Percentiles rank a stretch among this genome's conserved stretches.
Evolutionary conservation across 202 grass and related monocot genomes (phyloP).

Genomic region (Setaria viridis): DNA sequence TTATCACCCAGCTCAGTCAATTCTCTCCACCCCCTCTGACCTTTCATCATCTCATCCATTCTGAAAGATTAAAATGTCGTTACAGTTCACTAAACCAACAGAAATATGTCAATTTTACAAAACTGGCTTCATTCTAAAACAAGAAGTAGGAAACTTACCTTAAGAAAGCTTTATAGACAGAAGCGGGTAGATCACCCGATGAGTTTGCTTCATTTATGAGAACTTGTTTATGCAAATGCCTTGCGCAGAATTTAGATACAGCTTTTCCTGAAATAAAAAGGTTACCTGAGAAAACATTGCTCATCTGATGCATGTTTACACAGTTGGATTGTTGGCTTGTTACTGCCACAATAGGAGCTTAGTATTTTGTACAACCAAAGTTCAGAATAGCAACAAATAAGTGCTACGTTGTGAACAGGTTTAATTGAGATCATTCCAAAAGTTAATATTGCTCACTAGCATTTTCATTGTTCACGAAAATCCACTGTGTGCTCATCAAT

Average conservation of each 20-base stretch:
- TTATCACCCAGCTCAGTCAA: slow-evolving; percentile 81
- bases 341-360: slow-evolving; percentile 1
- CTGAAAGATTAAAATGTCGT: slow-evolving; percentile 52
- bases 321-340: slow-evolving; percentile 4
- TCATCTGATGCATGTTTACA: slow-evolving; percentile 3
- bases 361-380: slow-evolving; percentile 30
- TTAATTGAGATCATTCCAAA: slow-evolving; percentile 1
- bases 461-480: neutral
- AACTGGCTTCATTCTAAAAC: slow-evolving; percentile 26
- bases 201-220: slow-evolving; percentile 64
- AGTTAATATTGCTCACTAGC: slow-evolving; percentile 14
- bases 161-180: slow-evolving; percentile 81
- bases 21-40: slow-evolving; percentile 96
- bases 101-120: neutral
- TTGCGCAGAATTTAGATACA: slow-evolving; percentile 93
- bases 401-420: neutral
- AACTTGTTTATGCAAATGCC: slow-evolving; percentile 77
- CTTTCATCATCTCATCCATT: slow-evolving; percentile 99
- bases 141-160: slow-evolving; percentile 58
- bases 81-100: slow-evolving; percentile 23
- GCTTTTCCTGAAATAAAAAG: slow-evolving; percentile 81
- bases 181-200: slow-evolving; percentile 65
- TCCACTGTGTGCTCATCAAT: neutral
- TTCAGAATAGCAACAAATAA: slow-evolving; percentile 16
- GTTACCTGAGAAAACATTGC: slow-evolving; percentile 19